phyloP scores from a whole-genome alignment of 129 eudicot species.

The Flaveria linearis region DNA sequence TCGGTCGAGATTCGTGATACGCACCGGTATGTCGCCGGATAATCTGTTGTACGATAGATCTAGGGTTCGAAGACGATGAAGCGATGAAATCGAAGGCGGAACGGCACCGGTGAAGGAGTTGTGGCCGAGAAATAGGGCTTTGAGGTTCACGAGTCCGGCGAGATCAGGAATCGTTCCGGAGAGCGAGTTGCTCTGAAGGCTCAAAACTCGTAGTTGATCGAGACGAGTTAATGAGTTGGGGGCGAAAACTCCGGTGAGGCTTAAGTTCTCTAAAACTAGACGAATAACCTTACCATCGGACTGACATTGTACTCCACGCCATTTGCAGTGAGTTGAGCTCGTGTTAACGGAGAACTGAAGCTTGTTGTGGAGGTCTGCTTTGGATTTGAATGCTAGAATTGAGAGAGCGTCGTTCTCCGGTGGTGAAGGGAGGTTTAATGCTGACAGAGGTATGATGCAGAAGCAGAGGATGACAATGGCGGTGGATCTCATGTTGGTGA shows the following conservation, averaged over 20 bases:
- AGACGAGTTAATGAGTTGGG: constrained; percentile 57
- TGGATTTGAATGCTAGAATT: constrained; percentile 62
- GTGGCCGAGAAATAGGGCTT: constrained; percentile 60
- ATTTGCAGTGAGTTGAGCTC: constrained; percentile 48
- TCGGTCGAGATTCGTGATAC: constrained; percentile 43
- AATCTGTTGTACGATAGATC: constrained; percentile 72
- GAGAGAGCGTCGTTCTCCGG: constrained; percentile 45
- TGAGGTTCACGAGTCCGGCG: constrained; percentile 58
- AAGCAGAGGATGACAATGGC: constrained; percentile 18
- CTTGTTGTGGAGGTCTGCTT: constrained; percentile 60
- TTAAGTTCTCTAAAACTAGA: constrained; percentile 41
- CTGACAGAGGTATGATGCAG: neutral
- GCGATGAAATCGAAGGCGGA: constrained; percentile 60
- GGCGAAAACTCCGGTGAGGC: constrained; percentile 60
- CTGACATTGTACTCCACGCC: constrained; percentile 72
- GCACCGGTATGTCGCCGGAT: constrained; percentile 51
- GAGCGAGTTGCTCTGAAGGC: constrained; percentile 71
- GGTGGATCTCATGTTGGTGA: constrained; percentile 12
- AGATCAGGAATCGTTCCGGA: constrained; percentile 83
- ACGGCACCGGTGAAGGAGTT: constrained; percentile 60
- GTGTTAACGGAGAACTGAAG: constrained; percentile 44
- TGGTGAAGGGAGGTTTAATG: constrained; percentile 23
- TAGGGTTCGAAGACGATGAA: constrained; percentile 68
- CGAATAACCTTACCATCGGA: constrained; percentile 43
- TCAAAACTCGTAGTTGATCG: constrained; percentile 76